Conservation (phyloP, 2,329 filamentous ascomycete species). For the Hymenoscyphus scutula region DNA sequence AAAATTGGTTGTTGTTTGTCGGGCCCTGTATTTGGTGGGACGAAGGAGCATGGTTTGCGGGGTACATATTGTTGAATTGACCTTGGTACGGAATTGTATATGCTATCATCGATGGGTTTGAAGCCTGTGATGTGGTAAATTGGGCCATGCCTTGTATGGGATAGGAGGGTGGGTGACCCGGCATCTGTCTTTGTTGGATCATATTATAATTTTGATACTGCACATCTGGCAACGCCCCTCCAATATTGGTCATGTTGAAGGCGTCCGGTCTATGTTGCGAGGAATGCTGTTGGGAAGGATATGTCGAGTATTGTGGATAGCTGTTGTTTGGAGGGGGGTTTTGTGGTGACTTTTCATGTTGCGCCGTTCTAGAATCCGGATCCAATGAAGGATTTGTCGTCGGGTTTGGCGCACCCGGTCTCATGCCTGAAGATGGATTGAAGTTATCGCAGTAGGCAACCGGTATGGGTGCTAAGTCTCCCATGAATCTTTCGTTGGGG, state of each 20-base stretch:
- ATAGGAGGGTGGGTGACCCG: conserved; percentile 24
- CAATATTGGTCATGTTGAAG: conserved; percentile 31
- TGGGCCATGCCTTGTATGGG: conserved; percentile 28
- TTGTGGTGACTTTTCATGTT: conserved; percentile 12
- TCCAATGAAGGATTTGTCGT: conserved; percentile 6
- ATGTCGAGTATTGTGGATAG: conserved; percentile 15
- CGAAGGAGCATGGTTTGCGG: conserved; percentile 20
- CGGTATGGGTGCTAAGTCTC: conserved; percentile 20
- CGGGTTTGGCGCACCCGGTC: conserved; percentile 11
- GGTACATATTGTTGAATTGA: conserved; percentile 30
- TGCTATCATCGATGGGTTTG: conserved; percentile 21
- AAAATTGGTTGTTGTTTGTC: conserved; percentile 27
- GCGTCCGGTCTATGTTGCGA: conserved; percentile 24
- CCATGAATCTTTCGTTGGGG: conserved; percentile 25
- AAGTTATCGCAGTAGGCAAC: conserved; percentile 19
- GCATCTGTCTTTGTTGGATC: conserved; percentile 23
- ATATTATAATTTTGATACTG: conserved; percentile 28
- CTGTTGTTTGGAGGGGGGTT: conserved; percentile 11
- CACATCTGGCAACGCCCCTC: conserved; percentile 28
- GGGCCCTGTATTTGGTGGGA: conserved; percentile 21
- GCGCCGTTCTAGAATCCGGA: conserved; percentile 12
- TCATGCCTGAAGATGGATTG: conserved; percentile 17
- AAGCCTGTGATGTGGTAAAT: conserved; percentile 18
- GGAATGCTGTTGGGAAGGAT: conserved; percentile 15
- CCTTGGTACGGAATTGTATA: conserved; percentile 31